A percentile compares a stretch with the other conserved stretches of the same genome.
Evolutionary conservation across 768 basidiomycete species (phyloP).

Genomic region (Plicaturopsis crispa): DNA sequence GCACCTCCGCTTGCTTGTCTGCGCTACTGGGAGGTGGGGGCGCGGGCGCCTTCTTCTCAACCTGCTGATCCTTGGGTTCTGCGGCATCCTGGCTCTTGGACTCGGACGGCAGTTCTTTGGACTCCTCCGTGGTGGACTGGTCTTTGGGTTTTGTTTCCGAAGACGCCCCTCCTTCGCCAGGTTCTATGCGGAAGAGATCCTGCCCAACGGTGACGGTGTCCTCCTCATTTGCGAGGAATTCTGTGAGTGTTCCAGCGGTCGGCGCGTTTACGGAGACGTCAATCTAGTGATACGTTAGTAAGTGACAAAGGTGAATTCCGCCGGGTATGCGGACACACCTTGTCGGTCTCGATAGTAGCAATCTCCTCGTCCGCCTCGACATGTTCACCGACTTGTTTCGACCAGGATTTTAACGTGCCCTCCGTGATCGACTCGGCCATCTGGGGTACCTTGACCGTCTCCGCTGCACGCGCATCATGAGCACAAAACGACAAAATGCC

Average conservation of each 20-base stretch:
- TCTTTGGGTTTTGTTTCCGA: constrained; percentile 18
- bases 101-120: constrained; percentile 15
- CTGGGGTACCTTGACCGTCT: constrained; percentile 91
- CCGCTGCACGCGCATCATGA: constrained; percentile 35
- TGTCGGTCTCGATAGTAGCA: constrained; percentile 98
- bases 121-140: constrained; percentile 15
- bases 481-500: not conserved
- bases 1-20: constrained; percentile 19
- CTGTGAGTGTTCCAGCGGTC: constrained; percentile 76
- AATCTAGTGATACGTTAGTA: constrained; percentile 47
- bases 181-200: constrained; percentile 87
- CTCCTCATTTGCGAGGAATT: constrained; percentile 84
- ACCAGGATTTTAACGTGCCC: constrained; percentile 92
- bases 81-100: constrained; percentile 29
- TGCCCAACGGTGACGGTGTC: constrained; percentile 93
- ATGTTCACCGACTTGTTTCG: constrained; percentile 86
- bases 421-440: constrained; percentile 99
- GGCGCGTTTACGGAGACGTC: constrained; percentile 97
- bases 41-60: constrained; percentile 35
- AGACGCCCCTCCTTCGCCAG: constrained; percentile 54
- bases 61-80: constrained; percentile 41
- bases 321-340: constrained; percentile 43
- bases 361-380: constrained; percentile 94
- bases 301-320: constrained; percentile 1
- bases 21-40: constrained; percentile 37